Base-by-base conservation (phyloP, 768 basidiomycete species). In the Auriscalpium orientale region DNA sequence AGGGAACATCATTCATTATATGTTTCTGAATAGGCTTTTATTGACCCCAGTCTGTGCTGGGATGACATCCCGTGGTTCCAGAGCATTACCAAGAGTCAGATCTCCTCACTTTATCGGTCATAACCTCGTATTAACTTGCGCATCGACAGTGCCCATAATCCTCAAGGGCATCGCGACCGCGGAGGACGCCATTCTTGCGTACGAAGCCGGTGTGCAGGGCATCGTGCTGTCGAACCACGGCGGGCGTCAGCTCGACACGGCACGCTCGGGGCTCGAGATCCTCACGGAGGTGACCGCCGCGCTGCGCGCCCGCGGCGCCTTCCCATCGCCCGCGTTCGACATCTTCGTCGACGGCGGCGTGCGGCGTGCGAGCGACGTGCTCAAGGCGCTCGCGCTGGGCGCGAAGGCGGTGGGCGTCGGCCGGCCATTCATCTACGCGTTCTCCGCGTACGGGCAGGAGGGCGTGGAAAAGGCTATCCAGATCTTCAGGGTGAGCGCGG, bases 281-380 rank as follows among this genome's bases (percentile, higher is more conserved):
- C 80, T 97, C 15, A 88, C 86, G 2, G 91, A 93, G 64, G 90
- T 93, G n/a, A 85, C 89, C 28, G 71, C 72, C 15, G 81, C 84
- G 43, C 78, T 98, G 21, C 80, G 80, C 56, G 76, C 65, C 56
- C 78, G 85, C 11, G 83, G 87, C 0, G 68, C 88, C 21, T 90
- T 89, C 70, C 87, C 89, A 3, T 87, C 89, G 47, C 78, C 80
- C 28, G 80, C 75, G 51, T 89, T 97, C 72, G 83, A 91, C 65
- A 74, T 98, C 35, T 91, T 88, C 63, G 79, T 92, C 7, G 95
- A 98, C 65, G 95, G 95, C 21, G 95, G 95, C 54, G 91, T 98
- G 13, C 77, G 92, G 46, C 76, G 93, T 38, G 91, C 91, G 0
- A 89, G 87, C 12, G 91, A 94, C 66, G 86, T 93, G 2, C 72